These are phyloP conservation scores for Trichoderma lentiforme DNA, from an alignment of 2,329 filamentous ascomycete species.

Conservation along the genomic window DNA sequence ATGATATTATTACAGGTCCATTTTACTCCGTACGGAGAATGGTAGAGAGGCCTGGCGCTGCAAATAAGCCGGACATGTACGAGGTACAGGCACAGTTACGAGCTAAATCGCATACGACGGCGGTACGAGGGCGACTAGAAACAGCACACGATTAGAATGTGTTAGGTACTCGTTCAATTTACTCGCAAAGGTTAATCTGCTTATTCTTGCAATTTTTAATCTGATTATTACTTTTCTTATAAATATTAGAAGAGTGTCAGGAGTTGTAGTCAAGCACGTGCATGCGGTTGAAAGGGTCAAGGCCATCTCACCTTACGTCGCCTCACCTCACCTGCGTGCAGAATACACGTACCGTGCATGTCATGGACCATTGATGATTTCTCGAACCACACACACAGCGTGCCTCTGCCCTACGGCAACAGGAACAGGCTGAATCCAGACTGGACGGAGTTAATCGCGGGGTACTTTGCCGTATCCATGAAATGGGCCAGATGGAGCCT, in stretches of 20 bases:
- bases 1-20: not conserved
- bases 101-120: not conserved
- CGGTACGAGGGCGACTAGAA: not conserved
- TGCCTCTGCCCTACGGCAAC: constrained; percentile 4
- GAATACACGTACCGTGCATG: not conserved
- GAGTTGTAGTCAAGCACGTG: not conserved
- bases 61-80: constrained; percentile 5
- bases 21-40: not conserved
- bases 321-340: not conserved
- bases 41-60: not conserved
- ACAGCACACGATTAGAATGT: not conserved
- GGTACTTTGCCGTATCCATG: not conserved
- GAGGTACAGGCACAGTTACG: not conserved
- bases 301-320: not conserved
- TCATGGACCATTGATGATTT: not conserved
- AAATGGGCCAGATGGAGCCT: not conserved
- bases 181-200: not conserved
- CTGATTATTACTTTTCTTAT: not conserved
- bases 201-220: not conserved
- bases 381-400: not conserved
- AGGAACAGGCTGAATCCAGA: constrained; percentile 1
- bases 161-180: not conserved
- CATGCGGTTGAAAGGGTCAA: not conserved
- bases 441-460: constrained; percentile 4
- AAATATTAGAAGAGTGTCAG: not conserved